Conservation (phyloP, 345 rosid genomes). For the Euphorbia lathyris region DNA sequence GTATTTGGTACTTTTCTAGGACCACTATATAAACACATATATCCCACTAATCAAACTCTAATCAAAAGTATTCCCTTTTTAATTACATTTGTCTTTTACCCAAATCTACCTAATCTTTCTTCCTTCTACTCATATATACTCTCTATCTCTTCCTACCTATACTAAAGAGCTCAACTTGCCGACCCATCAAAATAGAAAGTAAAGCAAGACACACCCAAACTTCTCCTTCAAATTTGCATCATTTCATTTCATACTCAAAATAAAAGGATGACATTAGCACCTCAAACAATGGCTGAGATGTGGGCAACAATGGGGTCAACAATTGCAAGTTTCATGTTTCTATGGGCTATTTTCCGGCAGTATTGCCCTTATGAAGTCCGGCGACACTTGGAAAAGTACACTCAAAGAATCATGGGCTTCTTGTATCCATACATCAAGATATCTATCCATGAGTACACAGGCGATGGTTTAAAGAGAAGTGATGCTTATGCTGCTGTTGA, state of each 20-base stretch:
- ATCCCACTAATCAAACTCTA: too few relatives aligned
- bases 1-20: too few relatives aligned
- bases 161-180: too few relatives aligned
- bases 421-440: constrained; percentile 47
- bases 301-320: constrained; percentile 60
- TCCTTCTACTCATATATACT: neutral
- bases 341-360: constrained; percentile 47
- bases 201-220: neutral
- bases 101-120: neutral
- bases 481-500: constrained; percentile 54
- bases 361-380: constrained; percentile 57
- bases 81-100: neutral
- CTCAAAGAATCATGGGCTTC: constrained; percentile 28
- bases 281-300: constrained; percentile 41
- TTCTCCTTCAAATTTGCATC: too few relatives aligned
- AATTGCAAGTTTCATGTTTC: constrained; percentile 54
- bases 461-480: constrained; percentile 46
- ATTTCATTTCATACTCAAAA: too few relatives aligned
- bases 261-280: constrained; percentile 19
- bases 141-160: neutral
- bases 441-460: constrained; percentile 46
- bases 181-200: neutral
- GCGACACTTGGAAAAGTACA: constrained; percentile 35
- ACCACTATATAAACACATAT: too few relatives aligned
- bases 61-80: neutral